These are phyloP conservation scores for Tubosaeta sp. DNA, from an alignment of 768 basidiomycete genomes.

Conservation along the genomic window DNA sequence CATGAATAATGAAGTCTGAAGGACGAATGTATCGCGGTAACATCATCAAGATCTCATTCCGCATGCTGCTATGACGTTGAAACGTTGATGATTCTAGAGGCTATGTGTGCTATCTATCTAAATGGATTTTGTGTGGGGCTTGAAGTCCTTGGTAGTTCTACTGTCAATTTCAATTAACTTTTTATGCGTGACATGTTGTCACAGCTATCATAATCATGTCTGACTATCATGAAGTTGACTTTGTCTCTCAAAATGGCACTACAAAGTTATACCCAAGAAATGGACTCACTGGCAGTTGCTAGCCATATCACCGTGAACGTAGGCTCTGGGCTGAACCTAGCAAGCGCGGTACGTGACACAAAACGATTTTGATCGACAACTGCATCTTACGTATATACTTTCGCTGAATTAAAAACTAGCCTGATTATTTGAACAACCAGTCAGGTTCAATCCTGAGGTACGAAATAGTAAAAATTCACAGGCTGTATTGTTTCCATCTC, in stretches of 20 bases:
- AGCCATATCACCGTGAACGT: no score
- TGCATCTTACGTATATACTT: neutral
- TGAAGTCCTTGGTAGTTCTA: neutral
- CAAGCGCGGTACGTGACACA: neutral
- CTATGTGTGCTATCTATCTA: neutral
- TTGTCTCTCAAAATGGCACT: no score
- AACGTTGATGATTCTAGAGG: neutral
- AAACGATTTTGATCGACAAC: neutral
- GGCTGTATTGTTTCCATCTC: neutral
- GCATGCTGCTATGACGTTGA: neutral
- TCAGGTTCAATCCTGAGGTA: no score
- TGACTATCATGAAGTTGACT: no score
- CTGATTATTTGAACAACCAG: neutral
- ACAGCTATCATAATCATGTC: no score
- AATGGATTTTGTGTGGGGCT: neutral
- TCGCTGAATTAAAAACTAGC: neutral
- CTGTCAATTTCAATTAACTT: neutral
- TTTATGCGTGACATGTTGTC: no score
- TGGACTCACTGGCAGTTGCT: no score
- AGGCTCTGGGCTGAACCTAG: no score
- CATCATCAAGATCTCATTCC: neutral
- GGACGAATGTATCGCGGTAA: no score
- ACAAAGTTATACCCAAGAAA: no score
- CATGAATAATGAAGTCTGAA: constrained; percentile 4
- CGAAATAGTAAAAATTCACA: no score